phyloP scores from a whole-genome alignment of 2,329 filamentous ascomycete genomes.

The Volutella citrinella region DNA sequence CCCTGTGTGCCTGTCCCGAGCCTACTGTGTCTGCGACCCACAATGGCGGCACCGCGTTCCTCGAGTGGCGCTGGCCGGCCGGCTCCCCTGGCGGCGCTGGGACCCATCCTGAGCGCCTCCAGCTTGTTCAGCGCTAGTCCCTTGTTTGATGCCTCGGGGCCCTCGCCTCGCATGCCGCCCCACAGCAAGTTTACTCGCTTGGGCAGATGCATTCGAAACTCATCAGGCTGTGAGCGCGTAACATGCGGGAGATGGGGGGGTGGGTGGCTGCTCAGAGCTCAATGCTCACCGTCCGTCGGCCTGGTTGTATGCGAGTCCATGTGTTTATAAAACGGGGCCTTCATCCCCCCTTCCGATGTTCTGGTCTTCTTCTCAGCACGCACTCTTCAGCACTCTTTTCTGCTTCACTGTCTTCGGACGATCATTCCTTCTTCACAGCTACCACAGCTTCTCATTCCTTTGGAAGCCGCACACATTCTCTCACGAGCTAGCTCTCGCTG shows the following conservation, averaged over 20 bases:
- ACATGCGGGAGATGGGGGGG: constrained; percentile 5
- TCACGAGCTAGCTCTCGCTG: constrained; percentile 27
- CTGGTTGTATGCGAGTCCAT: too few species aligned
- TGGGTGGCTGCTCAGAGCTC: background rate
- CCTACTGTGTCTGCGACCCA: too few species aligned
- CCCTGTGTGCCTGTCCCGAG: too few species aligned
- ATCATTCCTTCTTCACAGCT: constrained; percentile 23
- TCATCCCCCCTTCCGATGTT: constrained; percentile 13
- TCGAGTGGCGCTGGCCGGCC: constrained; percentile 8
- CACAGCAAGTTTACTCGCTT: constrained; percentile 20
- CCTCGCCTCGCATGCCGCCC: constrained; percentile 13
- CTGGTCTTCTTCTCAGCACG: constrained; percentile 14
- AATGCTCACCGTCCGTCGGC: too few species aligned
- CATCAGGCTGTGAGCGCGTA: constrained; percentile 7
- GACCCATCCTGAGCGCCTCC: constrained; percentile 6
- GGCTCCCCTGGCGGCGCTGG: too few species aligned
- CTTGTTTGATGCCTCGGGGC: too few species aligned
- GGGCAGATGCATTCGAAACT: constrained; percentile 24
- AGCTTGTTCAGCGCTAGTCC: constrained; percentile 9
- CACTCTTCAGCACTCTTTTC: constrained; percentile 25
- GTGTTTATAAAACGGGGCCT: constrained; percentile 29
- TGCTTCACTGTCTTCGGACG: constrained; percentile 25
- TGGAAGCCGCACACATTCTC: constrained; percentile 23
- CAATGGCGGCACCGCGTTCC: too few species aligned
- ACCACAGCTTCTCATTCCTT: constrained; percentile 31